Percentiles rank a stretch among this genome's conserved stretches.
Conservation (phyloP, 176 grass and related monocot species). For the Rhynchospora breviuscula region DNA sequence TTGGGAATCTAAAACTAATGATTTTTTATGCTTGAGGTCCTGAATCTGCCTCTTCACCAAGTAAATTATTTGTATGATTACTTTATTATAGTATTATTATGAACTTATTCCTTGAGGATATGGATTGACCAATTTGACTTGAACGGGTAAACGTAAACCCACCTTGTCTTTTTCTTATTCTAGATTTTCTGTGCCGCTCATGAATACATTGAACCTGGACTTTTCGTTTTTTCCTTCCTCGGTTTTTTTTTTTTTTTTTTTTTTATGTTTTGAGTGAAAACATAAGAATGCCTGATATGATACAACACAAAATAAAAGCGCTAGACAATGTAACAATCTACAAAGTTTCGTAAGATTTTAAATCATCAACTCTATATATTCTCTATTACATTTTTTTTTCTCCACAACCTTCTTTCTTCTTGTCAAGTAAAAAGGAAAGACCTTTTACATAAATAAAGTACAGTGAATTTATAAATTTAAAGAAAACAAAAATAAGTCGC, state of each 20-base stretch:
- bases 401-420: no score
- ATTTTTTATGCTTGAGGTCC: neutral
- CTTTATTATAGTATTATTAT: neutral
- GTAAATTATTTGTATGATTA: neutral
- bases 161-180: neutral
- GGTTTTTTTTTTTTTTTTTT: no score
- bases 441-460: neutral
- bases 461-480: neutral
- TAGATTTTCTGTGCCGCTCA: neutral
- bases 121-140: constrained; percentile 6
- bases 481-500: neutral
- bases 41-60: neutral
- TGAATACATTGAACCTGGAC: neutral
- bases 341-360: no score
- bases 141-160: neutral
- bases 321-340: no score
- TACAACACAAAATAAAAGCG: no score
- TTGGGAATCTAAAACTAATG: neutral
- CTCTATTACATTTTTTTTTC: neutral
- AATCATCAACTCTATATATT: no score
- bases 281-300: no score
- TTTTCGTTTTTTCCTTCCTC: no score
- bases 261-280: no score
- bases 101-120: neutral
- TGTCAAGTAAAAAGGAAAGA: no score